These are phyloP conservation scores for Phytophthora europaea DNA, from an alignment of 352 stramenopile species.

Conservation along the genomic window DNA sequence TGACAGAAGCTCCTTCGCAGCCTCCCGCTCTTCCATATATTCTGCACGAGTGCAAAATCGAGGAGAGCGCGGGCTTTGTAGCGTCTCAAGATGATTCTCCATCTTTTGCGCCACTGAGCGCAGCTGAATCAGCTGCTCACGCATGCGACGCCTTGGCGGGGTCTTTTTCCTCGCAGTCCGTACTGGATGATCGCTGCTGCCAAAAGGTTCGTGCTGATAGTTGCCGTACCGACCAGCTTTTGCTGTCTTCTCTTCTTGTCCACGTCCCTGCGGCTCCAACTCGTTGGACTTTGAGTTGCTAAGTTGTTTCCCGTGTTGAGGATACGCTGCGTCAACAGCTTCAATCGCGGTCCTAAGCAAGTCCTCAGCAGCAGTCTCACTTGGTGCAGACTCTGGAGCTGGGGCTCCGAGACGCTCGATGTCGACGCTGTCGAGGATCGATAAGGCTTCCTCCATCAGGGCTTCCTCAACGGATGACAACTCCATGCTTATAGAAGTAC, in stretches of 20 bases:
- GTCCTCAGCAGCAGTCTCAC: constrained; percentile 12
- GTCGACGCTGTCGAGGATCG: constrained; percentile 32
- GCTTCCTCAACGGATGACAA: constrained; percentile 9
- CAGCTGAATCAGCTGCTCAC: constrained; percentile 32
- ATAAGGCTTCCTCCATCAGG: constrained; percentile 25
- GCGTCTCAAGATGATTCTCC: constrained; percentile 26
- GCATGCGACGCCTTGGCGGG: constrained; percentile 1
- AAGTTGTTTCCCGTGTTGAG: neutral
- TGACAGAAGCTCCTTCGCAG: neutral
- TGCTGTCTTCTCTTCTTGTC: neutral
- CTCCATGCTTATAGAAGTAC: neutral
- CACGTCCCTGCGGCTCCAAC: too few relatives aligned
- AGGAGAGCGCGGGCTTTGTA: constrained; percentile 25
- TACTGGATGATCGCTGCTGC: neutral
- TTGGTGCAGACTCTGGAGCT: neutral
- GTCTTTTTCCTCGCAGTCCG: neutral
- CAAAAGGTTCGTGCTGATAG: neutral
- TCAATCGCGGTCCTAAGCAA: constrained; percentile 17
- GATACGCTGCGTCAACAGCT: constrained; percentile 15
- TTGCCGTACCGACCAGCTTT: too few relatives aligned
- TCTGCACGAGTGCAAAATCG: neutral
- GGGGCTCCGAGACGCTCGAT: constrained; percentile 16
- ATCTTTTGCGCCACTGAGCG: constrained; percentile 29
- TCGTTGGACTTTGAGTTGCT: neutral
- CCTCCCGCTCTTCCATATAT: neutral